Conservation (phyloP, 139 green algal genomes). For the Coelastrella sp. region DNA sequence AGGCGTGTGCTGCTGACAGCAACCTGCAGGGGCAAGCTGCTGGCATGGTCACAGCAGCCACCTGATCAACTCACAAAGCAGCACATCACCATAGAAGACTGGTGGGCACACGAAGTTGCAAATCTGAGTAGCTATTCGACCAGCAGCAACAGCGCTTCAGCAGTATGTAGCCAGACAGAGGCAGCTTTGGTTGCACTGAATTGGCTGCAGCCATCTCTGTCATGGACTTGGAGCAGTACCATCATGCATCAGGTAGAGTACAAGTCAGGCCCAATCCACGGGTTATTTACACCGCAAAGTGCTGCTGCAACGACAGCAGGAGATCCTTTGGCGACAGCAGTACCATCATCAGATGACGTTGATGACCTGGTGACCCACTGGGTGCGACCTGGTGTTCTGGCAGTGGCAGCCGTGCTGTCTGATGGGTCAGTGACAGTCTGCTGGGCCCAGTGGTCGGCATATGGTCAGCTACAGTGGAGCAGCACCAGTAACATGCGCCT, state of each 20-base stretch:
- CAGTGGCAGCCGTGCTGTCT: constrained; percentile 11
- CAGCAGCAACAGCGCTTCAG: constrained; percentile 6
- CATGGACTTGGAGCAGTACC: background rate
- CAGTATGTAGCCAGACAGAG: background rate
- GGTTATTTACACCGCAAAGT: constrained; percentile 11
- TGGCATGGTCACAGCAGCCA: constrained; percentile 15
- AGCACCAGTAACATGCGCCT: background rate
- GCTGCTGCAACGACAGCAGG: background rate
- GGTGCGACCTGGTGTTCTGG: constrained; percentile 19
- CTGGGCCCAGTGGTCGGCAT: constrained; percentile 12
- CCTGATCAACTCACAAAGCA: background rate
- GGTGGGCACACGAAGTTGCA: constrained; percentile 15
- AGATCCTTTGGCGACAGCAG: constrained; percentile 6
- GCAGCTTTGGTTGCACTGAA: background rate
- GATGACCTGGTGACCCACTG: constrained; percentile 22
- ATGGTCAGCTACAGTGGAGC: constrained; percentile 18
- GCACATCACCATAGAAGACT: constrained; percentile 30
- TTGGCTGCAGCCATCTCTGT: background rate
- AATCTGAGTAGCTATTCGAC: background rate
- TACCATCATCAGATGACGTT: background rate
- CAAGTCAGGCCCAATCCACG: background rate
- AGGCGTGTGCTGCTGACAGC: constrained; percentile 32
- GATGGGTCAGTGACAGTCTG: background rate
- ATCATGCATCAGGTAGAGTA: constrained; percentile 26
- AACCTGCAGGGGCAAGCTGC: background rate